Conservation (phyloP, 2,329 filamentous ascomycete species). For the Ambrosiella beaveri region DNA sequence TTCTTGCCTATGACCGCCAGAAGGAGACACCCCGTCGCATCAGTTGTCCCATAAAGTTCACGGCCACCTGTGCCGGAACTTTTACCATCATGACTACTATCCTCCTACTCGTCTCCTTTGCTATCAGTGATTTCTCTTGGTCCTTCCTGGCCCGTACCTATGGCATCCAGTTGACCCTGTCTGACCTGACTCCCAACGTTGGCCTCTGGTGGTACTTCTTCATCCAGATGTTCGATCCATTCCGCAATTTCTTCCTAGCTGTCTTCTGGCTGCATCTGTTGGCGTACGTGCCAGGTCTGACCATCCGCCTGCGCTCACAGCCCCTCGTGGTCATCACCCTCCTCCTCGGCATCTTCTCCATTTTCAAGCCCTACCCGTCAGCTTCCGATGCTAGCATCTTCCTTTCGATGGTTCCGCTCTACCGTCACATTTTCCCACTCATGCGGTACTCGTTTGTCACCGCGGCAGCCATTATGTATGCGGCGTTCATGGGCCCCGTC, state of each 20-base stretch:
- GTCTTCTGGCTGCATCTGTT: slow-evolving; percentile 95
- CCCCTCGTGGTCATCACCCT: slow-evolving; percentile 72
- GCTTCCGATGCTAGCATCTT: slow-evolving; percentile 81
- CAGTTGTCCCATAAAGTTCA: slow-evolving; percentile 31
- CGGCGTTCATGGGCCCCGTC: slow-evolving; percentile 73
- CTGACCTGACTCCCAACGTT: slow-evolving; percentile 85
- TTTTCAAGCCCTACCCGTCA: slow-evolving; percentile 95
- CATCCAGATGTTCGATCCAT: slow-evolving; percentile 98
- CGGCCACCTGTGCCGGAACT: slow-evolving; percentile 32
- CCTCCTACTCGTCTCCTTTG: slow-evolving; percentile 53
- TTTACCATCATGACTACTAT: slow-evolving; percentile 37
- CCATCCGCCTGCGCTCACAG: slow-evolving; percentile 65
- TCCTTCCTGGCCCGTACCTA: slow-evolving; percentile 81
- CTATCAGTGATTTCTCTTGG: slow-evolving; percentile 64
- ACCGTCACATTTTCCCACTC: slow-evolving; percentile 79
- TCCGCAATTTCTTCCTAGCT: slow-evolving; percentile 88
- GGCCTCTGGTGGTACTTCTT: slow-evolving; percentile 99
- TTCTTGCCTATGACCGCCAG: slow-evolving; percentile 59
- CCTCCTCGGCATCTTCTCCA: slow-evolving; percentile 75
- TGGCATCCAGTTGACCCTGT: slow-evolving; percentile 76
- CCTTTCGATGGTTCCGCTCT: slow-evolving; percentile 65
- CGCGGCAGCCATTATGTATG: slow-evolving; percentile 68
- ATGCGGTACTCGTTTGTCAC: slow-evolving; percentile 90
- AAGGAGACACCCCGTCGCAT: slow-evolving; percentile 18
- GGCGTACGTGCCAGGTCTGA: slow-evolving; percentile 74